A percentile compares a stretch with the other conserved stretches of the same genome.
phyloP scores from a whole-genome alignment of 2,329 filamentous ascomycete species.

The Clonostachys byssicola region DNA sequence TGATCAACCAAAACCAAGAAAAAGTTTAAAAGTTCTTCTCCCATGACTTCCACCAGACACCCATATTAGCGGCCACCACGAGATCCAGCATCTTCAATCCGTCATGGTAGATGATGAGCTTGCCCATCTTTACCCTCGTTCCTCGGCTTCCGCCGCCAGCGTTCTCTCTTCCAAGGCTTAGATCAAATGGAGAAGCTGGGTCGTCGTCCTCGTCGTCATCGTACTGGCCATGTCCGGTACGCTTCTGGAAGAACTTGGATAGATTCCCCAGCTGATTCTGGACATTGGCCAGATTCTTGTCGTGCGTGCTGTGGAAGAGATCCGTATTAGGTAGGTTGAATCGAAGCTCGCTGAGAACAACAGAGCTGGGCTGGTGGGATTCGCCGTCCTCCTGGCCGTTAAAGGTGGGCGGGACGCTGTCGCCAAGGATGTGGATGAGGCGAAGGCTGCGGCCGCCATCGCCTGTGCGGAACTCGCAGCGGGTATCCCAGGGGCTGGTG shows the following conservation, averaged over 20 bases:
- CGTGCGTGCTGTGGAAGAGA: slow-evolving; percentile 20
- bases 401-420: slow-evolving; percentile 16
- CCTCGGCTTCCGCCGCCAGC: slow-evolving; percentile 85
- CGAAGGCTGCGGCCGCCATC: slow-evolving; percentile 69
- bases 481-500: slow-evolving; percentile 79
- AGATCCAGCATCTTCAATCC: slow-evolving; percentile 95
- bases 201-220: slow-evolving; percentile 34
- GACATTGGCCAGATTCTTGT: slow-evolving; percentile 17
- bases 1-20: slow-evolving; percentile 1
- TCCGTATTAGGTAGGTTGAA: slow-evolving; percentile 76
- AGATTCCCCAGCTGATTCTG: slow-evolving; percentile 34
- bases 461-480: slow-evolving; percentile 81
- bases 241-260: slow-evolving; percentile 30
- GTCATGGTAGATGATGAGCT: slow-evolving; percentile 84
- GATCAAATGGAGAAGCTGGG: slow-evolving; percentile 47
- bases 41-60: slow-evolving; percentile 90
- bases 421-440: slow-evolving; percentile 67
- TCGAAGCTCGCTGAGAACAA: slow-evolving; percentile 73
- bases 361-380: slow-evolving; percentile 27
- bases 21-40: slow-evolving; percentile 44
- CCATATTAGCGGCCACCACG: slow-evolving; percentile 85
- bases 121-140: slow-evolving; percentile 87
- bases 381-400: slow-evolving; percentile 39
- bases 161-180: slow-evolving; percentile 74
- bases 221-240: slow-evolving; percentile 8